Evolutionary conservation across 2,329 filamentous ascomycete genomes (phyloP).

Genomic region (Fusarium longipes): DNA sequence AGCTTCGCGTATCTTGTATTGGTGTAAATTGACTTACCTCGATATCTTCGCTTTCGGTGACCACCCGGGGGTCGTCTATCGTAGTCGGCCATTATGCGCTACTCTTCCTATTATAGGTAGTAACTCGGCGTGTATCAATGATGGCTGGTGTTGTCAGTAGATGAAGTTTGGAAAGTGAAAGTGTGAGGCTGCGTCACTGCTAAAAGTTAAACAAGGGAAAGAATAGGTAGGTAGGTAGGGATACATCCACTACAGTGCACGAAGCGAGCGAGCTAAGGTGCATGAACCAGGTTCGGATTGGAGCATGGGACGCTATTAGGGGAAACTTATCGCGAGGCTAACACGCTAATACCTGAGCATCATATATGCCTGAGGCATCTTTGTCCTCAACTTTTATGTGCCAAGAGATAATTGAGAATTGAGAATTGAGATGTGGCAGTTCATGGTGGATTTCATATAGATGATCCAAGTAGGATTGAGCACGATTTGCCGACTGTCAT

Average conservation of each 20-base stretch:
- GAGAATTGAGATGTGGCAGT: background rate
- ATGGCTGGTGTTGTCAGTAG: background rate
- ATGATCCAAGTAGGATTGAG: background rate
- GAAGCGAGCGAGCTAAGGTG: conserved; percentile 30
- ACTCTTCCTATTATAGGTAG: conserved; percentile 19
- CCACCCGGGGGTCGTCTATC: conserved; percentile 65
- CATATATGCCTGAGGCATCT: conserved; percentile 40
- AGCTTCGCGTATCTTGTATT: conserved; percentile 9
- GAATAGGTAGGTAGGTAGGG: conserved; percentile 1
- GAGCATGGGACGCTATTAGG: conserved; percentile 8
- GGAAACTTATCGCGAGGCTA: conserved; percentile 28
- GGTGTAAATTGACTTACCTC: conserved; percentile 66
- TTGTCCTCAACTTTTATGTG: background rate
- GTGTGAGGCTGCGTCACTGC: conserved; percentile 40
- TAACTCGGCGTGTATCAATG: conserved; percentile 21
- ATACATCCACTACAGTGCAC: conserved; percentile 32
- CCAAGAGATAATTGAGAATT: background rate
- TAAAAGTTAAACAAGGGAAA: conserved; percentile 34
- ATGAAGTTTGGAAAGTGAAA: conserved; percentile 24
- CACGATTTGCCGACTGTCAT: background rate
- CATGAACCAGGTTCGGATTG: conserved; percentile 37
- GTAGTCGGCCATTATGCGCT: conserved; percentile 63
- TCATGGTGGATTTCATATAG: background rate
- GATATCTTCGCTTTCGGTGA: conserved; percentile 79
- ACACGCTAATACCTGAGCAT: conserved; percentile 20